phyloP scores from a whole-genome alignment of 345 rosid genomes.

The Diplotaxis tenuifolia region DNA sequence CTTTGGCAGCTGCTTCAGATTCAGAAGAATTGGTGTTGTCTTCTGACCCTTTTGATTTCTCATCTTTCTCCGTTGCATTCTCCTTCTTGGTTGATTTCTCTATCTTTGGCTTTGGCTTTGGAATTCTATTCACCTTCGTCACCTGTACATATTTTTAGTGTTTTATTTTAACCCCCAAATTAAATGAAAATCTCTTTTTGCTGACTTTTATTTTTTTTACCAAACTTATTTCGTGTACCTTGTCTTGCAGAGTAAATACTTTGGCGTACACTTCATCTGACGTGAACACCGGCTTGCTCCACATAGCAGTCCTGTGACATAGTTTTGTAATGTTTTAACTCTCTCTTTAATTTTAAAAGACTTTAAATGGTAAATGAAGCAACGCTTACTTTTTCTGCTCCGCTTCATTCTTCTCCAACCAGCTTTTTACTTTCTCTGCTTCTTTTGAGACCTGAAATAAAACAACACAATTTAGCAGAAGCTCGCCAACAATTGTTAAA shows the following conservation, averaged over 20 bases:
- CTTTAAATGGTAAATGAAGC: background rate
- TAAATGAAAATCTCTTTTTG: background rate
- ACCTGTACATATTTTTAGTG: conserved; percentile 40
- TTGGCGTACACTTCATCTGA: conserved; percentile 73
- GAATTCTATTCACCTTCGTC: conserved; percentile 57
- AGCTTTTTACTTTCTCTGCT: conserved; percentile 62
- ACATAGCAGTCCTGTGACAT: conserved; percentile 53
- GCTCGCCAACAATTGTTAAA: background rate
- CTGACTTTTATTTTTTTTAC: background rate
- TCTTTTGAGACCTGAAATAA: conserved; percentile 56
- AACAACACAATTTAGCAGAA: background rate
- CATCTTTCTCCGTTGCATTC: conserved; percentile 43
- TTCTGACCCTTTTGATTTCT: conserved; percentile 29
- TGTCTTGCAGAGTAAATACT: conserved; percentile 63
- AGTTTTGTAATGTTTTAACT: conserved; percentile 10
- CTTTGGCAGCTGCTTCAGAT: conserved; percentile 18
- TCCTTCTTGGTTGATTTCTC: conserved; percentile 71
- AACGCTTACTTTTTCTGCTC: conserved; percentile 75
- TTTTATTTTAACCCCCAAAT: background rate
- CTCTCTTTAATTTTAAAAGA: background rate
- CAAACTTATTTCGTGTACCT: conserved; percentile 47
- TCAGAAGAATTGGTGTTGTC: conserved; percentile 39
- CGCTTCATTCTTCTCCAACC: conserved; percentile 83
- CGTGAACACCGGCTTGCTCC: conserved; percentile 64
- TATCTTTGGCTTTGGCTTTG: conserved; percentile 87